Conservation (phyloP, 208 protist species). For the Naegleria lovaniensis region DNA sequence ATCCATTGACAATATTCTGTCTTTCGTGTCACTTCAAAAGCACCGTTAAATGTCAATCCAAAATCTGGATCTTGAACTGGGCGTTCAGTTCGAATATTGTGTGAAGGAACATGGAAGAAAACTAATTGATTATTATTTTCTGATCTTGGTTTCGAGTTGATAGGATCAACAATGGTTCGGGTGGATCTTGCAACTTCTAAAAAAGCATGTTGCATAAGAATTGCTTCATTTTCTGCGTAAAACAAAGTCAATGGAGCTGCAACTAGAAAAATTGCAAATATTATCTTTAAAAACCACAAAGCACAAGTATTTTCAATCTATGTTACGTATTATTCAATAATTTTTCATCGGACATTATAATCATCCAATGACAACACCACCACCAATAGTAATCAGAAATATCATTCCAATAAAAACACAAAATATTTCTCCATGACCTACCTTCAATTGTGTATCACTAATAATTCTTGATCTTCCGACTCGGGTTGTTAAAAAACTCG, state of each 20-base stretch:
- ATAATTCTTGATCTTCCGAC: neutral
- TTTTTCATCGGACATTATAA: too few species aligned
- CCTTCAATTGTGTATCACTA: neutral
- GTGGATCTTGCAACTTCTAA: neutral
- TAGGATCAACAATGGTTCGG: neutral
- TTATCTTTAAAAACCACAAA: neutral
- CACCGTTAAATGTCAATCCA: neutral
- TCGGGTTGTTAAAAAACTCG: neutral
- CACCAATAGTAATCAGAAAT: too few species aligned
- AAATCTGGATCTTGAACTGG: neutral
- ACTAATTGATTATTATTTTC: neutral
- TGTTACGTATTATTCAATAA: neutral
- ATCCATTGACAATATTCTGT: slow-evolving; percentile 23
- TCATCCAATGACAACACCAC: too few species aligned
- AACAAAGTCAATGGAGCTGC: neutral
- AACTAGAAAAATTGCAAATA: neutral
- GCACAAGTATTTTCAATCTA: neutral
- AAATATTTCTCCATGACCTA: neutral
- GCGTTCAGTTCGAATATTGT: neutral
- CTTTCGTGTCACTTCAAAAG: neutral
- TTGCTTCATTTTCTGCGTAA: neutral
- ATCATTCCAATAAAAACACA: too few species aligned
- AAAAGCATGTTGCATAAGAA: neutral
- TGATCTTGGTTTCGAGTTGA: neutral
- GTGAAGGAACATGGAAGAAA: neutral